A percentile compares a stretch with the other conserved stretches of the same genome.
Evolutionary conservation across 768 basidiomycete genomes (phyloP).

Genomic region (Psilocybe cyanescens): DNA sequence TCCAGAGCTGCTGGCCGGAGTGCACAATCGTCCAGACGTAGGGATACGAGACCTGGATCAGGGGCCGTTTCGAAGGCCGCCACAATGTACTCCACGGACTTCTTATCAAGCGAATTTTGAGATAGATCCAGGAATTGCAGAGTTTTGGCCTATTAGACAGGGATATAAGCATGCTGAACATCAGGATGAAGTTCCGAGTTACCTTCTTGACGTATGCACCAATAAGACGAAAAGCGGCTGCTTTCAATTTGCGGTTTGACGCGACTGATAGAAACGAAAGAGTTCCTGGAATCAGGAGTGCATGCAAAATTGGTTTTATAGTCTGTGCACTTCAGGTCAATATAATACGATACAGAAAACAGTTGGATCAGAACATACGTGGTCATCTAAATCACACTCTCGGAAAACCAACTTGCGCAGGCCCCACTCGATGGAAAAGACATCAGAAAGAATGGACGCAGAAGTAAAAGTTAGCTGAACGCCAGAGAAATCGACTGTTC

Average conservation of each 20-base stretch:
- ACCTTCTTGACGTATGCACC: slow-evolving; percentile 84
- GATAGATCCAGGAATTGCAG: slow-evolving; percentile 91
- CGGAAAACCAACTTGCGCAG: slow-evolving; percentile 83
- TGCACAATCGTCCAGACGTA: slow-evolving; percentile 89
- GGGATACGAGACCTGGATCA: slow-evolving; percentile 66
- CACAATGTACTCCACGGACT: slow-evolving; percentile 80
- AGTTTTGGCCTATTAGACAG: slow-evolving; percentile 57
- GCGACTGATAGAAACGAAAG: slow-evolving; percentile 86
- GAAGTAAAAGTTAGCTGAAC: slow-evolving; percentile 71
- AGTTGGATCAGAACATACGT: slow-evolving; percentile 46
- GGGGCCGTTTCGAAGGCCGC: slow-evolving; percentile 61
- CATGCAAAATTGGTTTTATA: slow-evolving; percentile 88
- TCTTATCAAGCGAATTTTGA: slow-evolving; percentile 84
- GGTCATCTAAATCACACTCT: slow-evolving; percentile 86
- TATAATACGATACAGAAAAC: slow-evolving; percentile 1
- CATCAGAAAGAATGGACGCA: slow-evolving; percentile 86
- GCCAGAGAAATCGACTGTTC: slow-evolving; percentile 80
- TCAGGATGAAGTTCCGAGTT: slow-evolving; percentile 8
- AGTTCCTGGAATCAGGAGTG: slow-evolving; percentile 81
- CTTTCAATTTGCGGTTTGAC: slow-evolving; percentile 82
- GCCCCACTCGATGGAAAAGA: slow-evolving; percentile 93
- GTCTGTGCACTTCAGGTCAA: slow-evolving; percentile 44
- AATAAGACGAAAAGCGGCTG: slow-evolving; percentile 75
- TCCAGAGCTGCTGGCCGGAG: slow-evolving; percentile 79
- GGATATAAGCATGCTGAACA: slow-evolving; percentile 3